Evolutionary conservation across 345 rosid species (phyloP).

Genomic region (Combretum micranthum): DNA sequence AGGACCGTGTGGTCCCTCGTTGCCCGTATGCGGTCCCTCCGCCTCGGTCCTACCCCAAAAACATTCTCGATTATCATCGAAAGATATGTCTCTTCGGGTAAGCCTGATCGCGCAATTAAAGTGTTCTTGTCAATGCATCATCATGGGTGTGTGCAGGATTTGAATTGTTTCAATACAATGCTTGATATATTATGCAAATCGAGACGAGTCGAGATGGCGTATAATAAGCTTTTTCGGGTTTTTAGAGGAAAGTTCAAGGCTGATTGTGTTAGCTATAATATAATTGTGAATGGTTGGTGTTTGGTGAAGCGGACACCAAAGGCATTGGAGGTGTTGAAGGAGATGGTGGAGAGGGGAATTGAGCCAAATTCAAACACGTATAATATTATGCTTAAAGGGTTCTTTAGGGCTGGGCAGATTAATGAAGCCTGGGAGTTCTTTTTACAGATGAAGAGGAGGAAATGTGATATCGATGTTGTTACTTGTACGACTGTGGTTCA

Average conservation of each 20-base stretch:
- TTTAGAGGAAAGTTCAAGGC: constrained; percentile 58
- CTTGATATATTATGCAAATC: constrained; percentile 79
- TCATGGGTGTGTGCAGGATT: constrained; percentile 68
- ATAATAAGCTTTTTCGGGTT: constrained; percentile 44
- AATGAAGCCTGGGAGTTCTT: constrained; percentile 79
- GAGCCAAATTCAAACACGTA: constrained; percentile 54
- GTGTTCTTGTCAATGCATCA: constrained; percentile 80
- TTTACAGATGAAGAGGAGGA: constrained; percentile 83
- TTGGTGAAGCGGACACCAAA: constrained; percentile 67
- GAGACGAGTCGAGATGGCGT: constrained; percentile 68
- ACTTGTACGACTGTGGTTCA: constrained; percentile 76
- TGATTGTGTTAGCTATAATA: constrained; percentile 69
- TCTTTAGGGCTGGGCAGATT: constrained; percentile 66
- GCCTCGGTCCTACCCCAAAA: constrained; percentile 56
- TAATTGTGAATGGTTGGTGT: constrained; percentile 87
- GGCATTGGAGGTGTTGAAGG: constrained; percentile 74
- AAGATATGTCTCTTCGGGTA: constrained; percentile 61
- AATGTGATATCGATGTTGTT: constrained; percentile 65
- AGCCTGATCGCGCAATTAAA: constrained; percentile 65
- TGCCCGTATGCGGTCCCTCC: constrained; percentile 61
- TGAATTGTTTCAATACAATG: constrained; percentile 69
- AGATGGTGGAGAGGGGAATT: constrained; percentile 75
- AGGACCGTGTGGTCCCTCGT: constrained; percentile 41
- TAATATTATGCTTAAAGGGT: constrained; percentile 78
- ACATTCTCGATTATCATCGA: constrained; percentile 74